A percentile compares a stretch with the other conserved stretches of the same genome.
Conservation (phyloP, 768 basidiomycete species). For the Hygrophoropsis aurantiaca region DNA sequence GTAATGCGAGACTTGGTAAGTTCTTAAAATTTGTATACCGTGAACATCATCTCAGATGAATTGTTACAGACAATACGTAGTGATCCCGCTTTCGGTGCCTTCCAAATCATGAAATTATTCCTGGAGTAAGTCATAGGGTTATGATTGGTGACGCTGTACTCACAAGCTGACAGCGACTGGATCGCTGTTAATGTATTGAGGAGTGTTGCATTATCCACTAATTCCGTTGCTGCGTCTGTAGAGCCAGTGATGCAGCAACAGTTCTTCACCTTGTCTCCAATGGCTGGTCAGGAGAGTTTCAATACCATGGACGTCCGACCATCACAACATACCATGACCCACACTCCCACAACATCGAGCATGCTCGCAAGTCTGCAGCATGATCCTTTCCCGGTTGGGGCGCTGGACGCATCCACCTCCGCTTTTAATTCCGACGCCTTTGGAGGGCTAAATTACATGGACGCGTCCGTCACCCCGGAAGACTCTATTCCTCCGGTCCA, state of each 20-base stretch:
- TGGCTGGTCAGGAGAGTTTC: conserved; percentile 84
- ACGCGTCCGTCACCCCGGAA: conserved; percentile 63
- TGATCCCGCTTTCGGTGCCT: conserved; percentile 89
- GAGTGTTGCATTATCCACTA: conserved; percentile 84
- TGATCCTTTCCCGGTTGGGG: conserved; percentile 63
- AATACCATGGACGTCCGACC: conserved; percentile 63
- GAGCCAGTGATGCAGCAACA: conserved; percentile 91
- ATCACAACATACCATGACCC: conserved; percentile 58
- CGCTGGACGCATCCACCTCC: conserved; percentile 63
- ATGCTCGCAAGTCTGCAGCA: conserved; percentile 88
- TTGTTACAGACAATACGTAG: conserved; percentile 77
- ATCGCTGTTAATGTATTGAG: conserved; percentile 87
- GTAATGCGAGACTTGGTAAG: conserved; percentile 88
- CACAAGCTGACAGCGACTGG: conserved; percentile 66
- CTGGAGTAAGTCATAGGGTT: conserved; percentile 62
- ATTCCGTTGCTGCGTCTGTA: conserved; percentile 88
- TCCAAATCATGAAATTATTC: conserved; percentile 90
- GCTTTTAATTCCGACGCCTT: conserved; percentile 71
- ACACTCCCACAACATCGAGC: conserved; percentile 86
- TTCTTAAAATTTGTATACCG: conserved; percentile 12
- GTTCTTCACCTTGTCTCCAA: conserved; percentile 84
- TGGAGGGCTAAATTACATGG: conserved; percentile 74
- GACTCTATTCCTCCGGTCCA: conserved; percentile 62
- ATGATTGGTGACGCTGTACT: conserved; percentile 14
- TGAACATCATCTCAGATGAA: background rate